phyloP scores from a whole-genome alignment of 768 basidiomycete genomes.

The Guyanaporus albipodus region DNA sequence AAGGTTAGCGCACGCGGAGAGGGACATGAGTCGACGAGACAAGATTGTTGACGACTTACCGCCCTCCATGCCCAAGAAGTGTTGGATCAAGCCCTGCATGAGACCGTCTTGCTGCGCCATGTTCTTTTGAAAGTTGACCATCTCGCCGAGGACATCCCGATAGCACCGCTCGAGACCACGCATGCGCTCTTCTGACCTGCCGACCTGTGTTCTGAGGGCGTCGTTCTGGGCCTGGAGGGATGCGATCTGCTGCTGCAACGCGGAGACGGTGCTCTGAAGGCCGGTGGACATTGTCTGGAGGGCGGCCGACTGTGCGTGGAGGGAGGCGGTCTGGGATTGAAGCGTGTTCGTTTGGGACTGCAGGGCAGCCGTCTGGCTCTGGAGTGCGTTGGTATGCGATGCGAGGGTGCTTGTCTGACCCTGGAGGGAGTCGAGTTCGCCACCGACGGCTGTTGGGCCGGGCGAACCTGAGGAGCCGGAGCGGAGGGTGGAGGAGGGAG shows the following conservation, averaged over 20 bases:
- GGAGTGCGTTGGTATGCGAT: conserved; percentile 29
- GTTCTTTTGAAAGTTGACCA: conserved; percentile 67
- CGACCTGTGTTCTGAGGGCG: conserved; percentile 27
- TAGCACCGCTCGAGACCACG: conserved; percentile 60
- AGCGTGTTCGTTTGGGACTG: conserved; percentile 29
- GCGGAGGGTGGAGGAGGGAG: conserved; percentile 26
- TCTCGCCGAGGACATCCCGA: conserved; percentile 64
- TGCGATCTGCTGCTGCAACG: conserved; percentile 28
- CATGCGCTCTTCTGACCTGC: conserved; percentile 47
- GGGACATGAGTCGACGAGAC: no score
- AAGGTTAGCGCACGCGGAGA: conserved; percentile 5
- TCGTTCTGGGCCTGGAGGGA: conserved; percentile 30
- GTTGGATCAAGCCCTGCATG: conserved; percentile 77
- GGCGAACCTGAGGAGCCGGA: conserved; percentile 27
- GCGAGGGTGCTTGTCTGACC: conserved; percentile 26
- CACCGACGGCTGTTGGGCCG: conserved; percentile 16
- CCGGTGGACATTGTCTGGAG: conserved; percentile 31
- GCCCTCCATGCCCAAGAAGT: conserved; percentile 70
- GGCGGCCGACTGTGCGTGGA: conserved; percentile 34
- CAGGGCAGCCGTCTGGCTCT: conserved; percentile 26
- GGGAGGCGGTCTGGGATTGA: conserved; percentile 28
- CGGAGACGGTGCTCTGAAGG: conserved; percentile 24
- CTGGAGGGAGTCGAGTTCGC: conserved; percentile 28
- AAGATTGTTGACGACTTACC: conserved; percentile 38
- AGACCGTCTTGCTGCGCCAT: conserved; percentile 83